phyloP scores from a whole-genome alignment of 2,329 filamentous ascomycete species.

The Talaromyces amestolkiae region DNA sequence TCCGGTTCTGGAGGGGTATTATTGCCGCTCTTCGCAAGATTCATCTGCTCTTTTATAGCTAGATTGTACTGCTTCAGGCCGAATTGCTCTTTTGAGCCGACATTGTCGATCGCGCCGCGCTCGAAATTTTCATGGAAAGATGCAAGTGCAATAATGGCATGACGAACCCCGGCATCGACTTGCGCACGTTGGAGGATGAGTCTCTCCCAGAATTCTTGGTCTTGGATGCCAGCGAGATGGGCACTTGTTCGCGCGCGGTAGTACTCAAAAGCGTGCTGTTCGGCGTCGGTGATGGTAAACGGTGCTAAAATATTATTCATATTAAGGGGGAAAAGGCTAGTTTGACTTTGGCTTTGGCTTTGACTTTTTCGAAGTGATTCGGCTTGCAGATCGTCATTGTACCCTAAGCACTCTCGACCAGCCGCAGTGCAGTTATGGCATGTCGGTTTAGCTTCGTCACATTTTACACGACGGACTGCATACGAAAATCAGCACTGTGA shows the following conservation, averaged over 20 bases:
- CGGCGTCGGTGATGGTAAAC: not conserved
- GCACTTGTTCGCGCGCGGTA: constrained; percentile 7
- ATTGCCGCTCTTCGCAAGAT: not conserved
- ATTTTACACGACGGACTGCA: constrained; percentile 13
- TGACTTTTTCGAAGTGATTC: not conserved
- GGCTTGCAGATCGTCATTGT: not conserved
- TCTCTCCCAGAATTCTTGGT: constrained; percentile 5
- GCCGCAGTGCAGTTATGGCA: constrained; percentile 3
- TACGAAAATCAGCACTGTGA: not conserved
- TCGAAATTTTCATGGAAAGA: constrained; percentile 14
- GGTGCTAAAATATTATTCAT: not conserved
- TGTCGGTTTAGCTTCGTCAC: constrained; percentile 10
- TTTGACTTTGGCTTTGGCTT: not conserved
- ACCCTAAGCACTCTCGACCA: constrained; percentile 5
- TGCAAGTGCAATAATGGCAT: constrained; percentile 13
- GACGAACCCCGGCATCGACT: constrained; percentile 9
- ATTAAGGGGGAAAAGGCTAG: not conserved
- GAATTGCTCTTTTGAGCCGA: not conserved
- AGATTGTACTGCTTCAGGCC: constrained; percentile 14
- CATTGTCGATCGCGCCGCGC: not conserved
- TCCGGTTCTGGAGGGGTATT: not conserved
- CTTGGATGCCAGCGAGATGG: not conserved
- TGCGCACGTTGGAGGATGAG: constrained; percentile 1
- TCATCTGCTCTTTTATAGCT: constrained; percentile 12
- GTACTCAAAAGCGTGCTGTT: constrained; percentile 13